Conservation (phyloP, 2,329 filamentous ascomycete genomes). For the Calonectria pseudoturangicola region DNA sequence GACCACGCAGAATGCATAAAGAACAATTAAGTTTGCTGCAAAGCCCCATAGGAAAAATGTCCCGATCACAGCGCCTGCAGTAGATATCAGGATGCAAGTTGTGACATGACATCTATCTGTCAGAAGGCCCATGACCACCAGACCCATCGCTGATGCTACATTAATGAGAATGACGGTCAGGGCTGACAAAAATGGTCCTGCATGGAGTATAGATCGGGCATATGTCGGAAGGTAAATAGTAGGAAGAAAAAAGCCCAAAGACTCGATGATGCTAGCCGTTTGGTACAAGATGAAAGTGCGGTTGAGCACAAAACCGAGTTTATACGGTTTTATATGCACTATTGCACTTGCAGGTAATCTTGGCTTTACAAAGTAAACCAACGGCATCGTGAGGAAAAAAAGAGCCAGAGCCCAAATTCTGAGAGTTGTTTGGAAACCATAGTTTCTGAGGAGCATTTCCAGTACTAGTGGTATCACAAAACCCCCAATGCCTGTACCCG, state of each 20-base stretch:
- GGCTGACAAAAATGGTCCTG: slow-evolving; percentile 66
- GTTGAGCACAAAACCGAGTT: slow-evolving; percentile 68
- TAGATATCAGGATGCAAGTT: slow-evolving; percentile 72
- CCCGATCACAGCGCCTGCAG: slow-evolving; percentile 70
- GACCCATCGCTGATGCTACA: slow-evolving; percentile 71
- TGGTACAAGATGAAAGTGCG: slow-evolving; percentile 73
- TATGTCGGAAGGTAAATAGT: slow-evolving; percentile 75
- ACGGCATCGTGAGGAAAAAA: slow-evolving; percentile 68
- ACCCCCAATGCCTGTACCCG: slow-evolving; percentile 29
- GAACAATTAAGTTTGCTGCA: slow-evolving; percentile 66
- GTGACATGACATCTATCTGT: slow-evolving; percentile 69
- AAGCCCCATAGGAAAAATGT: slow-evolving; percentile 76
- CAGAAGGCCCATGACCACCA: slow-evolving; percentile 63
- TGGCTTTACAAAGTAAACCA: slow-evolving; percentile 71
- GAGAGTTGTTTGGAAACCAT: slow-evolving; percentile 21
- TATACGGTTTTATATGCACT: slow-evolving; percentile 57
- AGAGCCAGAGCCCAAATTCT: slow-evolving; percentile 66
- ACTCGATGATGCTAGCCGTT: slow-evolving; percentile 72
- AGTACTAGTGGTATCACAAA: slow-evolving; percentile 27
- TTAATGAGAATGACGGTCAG: slow-evolving; percentile 74
- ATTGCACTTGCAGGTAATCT: slow-evolving; percentile 62
- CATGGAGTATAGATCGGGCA: slow-evolving; percentile 66
- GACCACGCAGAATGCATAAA: slow-evolving; percentile 76
- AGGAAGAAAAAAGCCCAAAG: slow-evolving; percentile 75
- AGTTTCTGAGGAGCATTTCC: slow-evolving; percentile 11